Percentiles rank a stretch among this genome's conserved stretches.
Conservation (phyloP, 2,329 filamentous ascomycete genomes). For the Ceratocystiopsis sp. region DNA sequence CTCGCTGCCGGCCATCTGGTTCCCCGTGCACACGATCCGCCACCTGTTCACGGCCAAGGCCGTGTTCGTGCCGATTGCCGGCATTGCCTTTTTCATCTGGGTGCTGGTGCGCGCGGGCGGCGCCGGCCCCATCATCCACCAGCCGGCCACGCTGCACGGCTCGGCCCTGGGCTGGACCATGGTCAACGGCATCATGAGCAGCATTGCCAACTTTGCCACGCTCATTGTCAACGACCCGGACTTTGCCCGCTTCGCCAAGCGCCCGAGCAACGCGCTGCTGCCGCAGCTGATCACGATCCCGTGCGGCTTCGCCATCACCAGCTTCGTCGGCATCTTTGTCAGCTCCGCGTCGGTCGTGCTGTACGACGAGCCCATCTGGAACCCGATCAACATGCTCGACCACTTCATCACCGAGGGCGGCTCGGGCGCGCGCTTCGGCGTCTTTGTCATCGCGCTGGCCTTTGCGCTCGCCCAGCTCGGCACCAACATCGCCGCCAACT, state of each 20-base stretch:
- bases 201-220: constrained; percentile 22
- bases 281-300: constrained; percentile 22
- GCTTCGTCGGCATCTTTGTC: constrained; percentile 22
- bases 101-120: neutral
- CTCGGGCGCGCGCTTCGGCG: constrained; percentile 11
- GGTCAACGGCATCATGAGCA: constrained; percentile 19
- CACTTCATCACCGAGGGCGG: constrained; percentile 5
- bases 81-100: neutral
- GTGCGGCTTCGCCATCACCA: constrained; percentile 12
- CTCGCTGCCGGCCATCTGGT: too few species aligned
- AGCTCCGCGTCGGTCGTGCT: constrained; percentile 23
- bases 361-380: constrained; percentile 6
- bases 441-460: constrained; percentile 7
- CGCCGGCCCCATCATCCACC: neutral
- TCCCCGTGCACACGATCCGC: too few species aligned
- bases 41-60: neutral
- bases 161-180: constrained; percentile 18
- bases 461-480: constrained; percentile 9
- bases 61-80: neutral
- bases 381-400: constrained; percentile 7
- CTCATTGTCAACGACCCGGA: constrained; percentile 30
- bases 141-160: neutral
- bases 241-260: constrained; percentile 21
- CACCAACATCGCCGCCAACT: constrained; percentile 14
- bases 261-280: constrained; percentile 18